A percentile compares a stretch with the other conserved stretches of the same genome.
Evolutionary conservation across 306 rosid species (phyloP).

Genomic region (Quercus berberidifolia): DNA sequence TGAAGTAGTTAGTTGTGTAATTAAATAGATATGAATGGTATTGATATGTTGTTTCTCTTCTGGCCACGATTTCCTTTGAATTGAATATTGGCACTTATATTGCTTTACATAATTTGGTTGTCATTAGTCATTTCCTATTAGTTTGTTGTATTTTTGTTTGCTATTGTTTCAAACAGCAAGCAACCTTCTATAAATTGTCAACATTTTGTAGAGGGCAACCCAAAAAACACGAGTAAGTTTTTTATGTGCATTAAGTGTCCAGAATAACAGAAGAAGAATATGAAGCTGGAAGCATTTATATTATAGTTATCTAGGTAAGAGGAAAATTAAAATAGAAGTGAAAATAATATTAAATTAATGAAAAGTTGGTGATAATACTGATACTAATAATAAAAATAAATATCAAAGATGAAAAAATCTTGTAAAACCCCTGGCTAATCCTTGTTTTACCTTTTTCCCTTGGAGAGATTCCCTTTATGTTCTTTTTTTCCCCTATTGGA

Average conservation of each 20-base stretch:
- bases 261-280: slow-evolving; percentile 77
- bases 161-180: slow-evolving; percentile 18
- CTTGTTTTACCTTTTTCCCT: background rate
- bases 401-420: background rate
- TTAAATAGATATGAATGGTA: background rate
- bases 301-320: background rate
- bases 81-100: background rate
- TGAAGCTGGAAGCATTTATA: slow-evolving; percentile 74
- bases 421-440: background rate
- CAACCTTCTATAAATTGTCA: slow-evolving; percentile 17
- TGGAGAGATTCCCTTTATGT: background rate
- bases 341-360: background rate
- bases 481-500: background rate
- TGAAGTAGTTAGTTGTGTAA: background rate
- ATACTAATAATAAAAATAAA: no score
- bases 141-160: slow-evolving; percentile 5
- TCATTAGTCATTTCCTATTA: background rate
- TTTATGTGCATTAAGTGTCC: slow-evolving; percentile 72
- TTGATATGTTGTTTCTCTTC: background rate
- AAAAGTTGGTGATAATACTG: background rate
- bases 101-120: background rate
- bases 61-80: background rate
- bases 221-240: slow-evolving; percentile 75
- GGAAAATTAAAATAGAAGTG: background rate
- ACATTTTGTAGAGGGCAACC: slow-evolving; percentile 78